These are phyloP conservation scores for Mycena albidolilacea DNA, from an alignment of 768 basidiomycete species.

Conservation along the genomic window DNA sequence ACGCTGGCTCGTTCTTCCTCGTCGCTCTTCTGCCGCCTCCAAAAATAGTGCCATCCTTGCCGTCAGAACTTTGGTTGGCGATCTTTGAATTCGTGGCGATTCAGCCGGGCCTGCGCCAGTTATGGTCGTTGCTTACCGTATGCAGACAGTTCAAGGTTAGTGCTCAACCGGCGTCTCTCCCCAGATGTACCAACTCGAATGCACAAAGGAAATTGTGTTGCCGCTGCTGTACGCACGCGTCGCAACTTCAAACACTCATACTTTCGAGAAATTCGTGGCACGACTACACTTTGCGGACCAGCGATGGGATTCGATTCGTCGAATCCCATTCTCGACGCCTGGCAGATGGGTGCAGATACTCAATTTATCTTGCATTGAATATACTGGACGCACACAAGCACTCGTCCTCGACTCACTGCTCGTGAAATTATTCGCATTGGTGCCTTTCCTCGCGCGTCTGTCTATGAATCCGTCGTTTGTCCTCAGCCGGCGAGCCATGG, in stretches of 20 bases:
- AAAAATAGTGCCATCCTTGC: constrained; percentile 68
- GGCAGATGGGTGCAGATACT: constrained; percentile 89
- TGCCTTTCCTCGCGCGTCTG: constrained; percentile 73
- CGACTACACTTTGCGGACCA: constrained; percentile 75
- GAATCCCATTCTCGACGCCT: constrained; percentile 89
- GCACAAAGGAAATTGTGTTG: constrained; percentile 71
- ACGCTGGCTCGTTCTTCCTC: constrained; percentile 72
- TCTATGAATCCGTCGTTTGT: constrained; percentile 69
- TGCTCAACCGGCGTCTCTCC: constrained; percentile 2
- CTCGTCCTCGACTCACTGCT: constrained; percentile 75
- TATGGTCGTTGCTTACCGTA: constrained; percentile 56
- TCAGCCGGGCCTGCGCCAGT: constrained; percentile 39
- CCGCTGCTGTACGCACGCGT: constrained; percentile 78
- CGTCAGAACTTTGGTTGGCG: constrained; percentile 79
- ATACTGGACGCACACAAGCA: constrained; percentile 61
- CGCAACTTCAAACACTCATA: constrained; percentile 55
- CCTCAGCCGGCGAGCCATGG: constrained; percentile 72
- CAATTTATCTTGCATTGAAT: constrained; percentile 73
- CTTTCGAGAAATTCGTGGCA: constrained; percentile 72
- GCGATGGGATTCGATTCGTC: constrained; percentile 90
- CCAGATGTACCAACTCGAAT: background rate
- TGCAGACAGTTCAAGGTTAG: constrained; percentile 65
- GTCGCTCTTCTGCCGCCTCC: constrained; percentile 77
- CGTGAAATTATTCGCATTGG: constrained; percentile 73
- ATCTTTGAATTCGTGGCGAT: constrained; percentile 62